Base-by-base conservation (phyloP, 129 eudicot species). In the Ambrosia trifida region DNA sequence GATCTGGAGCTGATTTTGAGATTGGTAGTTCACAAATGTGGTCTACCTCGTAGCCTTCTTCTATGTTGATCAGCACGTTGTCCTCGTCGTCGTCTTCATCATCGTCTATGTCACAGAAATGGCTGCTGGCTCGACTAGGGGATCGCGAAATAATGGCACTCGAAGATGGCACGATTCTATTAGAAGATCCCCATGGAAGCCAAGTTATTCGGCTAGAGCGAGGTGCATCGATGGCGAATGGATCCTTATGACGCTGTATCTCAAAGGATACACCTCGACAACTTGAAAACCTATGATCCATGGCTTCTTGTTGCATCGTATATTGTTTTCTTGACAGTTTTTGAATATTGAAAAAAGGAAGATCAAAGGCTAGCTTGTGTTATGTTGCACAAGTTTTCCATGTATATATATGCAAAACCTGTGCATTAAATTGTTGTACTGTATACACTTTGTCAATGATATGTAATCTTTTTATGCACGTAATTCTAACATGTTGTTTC, bases 201-300 rank as follows among this genome's bases (percentile, higher is more conserved):
- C 86, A 86, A 52, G 10, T 11, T 65, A 67, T 69, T 53, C 18
- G 71, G 58, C 72, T 83, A 35, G 74, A 67, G 11, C 18, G 79
- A 24, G 76, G 57, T 46, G 75, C 74, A 30, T 83, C 78, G 18
- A 78, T 76, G 45, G 81, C 61, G 49, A 89, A 89, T 46, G 86
- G 91, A 72, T 84, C 81, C 11, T 14, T 12, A 60, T 77, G 96
- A 4, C 91, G 87, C 57, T 86, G 83, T 67, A 89, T 89, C 70
- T 89, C 91, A 6, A 89, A 89, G 1, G 89, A 77, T 10, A 86
- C 96, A 46, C 91, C 96, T 16, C 91, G 72, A 74, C 96, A 89
- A 46, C 96, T 89, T 5, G 89, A 84, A 75, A 89, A 86, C 72
- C 88, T 83, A 20, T 64, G 71, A 70, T 70, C 76, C 72, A 77